phyloP scores from a whole-genome alignment of 805 yeast species.

The Cyberlindnera lachancei region DNA sequence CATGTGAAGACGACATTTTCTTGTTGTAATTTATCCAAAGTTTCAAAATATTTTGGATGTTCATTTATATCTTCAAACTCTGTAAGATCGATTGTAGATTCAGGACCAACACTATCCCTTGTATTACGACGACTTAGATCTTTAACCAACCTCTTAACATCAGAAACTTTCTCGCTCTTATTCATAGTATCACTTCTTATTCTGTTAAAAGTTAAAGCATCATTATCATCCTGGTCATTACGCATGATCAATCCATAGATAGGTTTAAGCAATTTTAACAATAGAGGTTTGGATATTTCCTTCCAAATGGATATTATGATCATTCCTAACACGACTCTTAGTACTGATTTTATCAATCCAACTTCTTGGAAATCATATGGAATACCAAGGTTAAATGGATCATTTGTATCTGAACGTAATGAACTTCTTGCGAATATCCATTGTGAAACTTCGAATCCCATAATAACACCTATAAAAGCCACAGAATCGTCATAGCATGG shows the following conservation, averaged over 20 bases:
- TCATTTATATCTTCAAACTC: constrained; percentile 18
- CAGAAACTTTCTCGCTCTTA: constrained; percentile 20
- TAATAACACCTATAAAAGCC: constrained; percentile 82
- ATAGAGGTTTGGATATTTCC: constrained; percentile 55
- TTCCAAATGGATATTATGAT: constrained; percentile 66
- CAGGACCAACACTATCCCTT: constrained; percentile 19
- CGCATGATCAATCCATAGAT: constrained; percentile 30
- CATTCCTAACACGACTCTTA: constrained; percentile 59
- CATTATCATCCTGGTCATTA: too few species aligned
- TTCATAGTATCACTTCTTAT: constrained; percentile 18
- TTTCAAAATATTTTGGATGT: constrained; percentile 11
- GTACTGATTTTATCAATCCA: constrained; percentile 34
- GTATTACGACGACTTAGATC: constrained; percentile 9
- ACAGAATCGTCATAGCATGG: constrained; percentile 96
- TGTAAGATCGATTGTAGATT: constrained; percentile 18
- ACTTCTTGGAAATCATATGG: constrained; percentile 34
- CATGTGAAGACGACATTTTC: constrained; percentile 23
- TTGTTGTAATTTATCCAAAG: constrained; percentile 18
- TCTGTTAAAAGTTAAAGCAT: constrained; percentile 13
- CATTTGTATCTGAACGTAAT: constrained; percentile 10
- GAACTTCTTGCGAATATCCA: constrained; percentile 21
- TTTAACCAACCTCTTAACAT: constrained; percentile 12
- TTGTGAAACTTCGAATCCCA: constrained; percentile 55
- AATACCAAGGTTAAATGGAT: constrained; percentile 26
- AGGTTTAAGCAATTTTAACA: constrained; percentile 53